A percentile compares a stretch with the other conserved stretches of the same genome.
These are phyloP conservation scores for Baorangia bicolor DNA, from an alignment of 768 basidiomycete genomes.

Conservation along the genomic window DNA sequence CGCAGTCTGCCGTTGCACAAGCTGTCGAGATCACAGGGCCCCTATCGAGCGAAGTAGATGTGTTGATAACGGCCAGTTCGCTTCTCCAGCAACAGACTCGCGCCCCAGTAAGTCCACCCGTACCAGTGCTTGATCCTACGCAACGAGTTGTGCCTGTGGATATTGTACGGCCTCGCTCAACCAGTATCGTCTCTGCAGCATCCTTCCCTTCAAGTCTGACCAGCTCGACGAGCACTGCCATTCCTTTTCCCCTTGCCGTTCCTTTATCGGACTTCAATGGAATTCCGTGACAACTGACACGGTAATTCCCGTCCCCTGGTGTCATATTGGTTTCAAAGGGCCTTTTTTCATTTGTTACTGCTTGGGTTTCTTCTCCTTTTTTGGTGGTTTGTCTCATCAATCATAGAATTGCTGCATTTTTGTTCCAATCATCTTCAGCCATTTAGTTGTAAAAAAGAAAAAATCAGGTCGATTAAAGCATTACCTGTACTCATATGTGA, in stretches of 20 bases:
- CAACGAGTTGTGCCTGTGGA: constrained; percentile 30
- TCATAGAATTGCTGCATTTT: constrained; percentile 30
- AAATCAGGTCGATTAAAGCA: constrained; percentile 33
- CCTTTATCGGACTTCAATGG: constrained; percentile 28
- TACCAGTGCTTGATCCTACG: constrained; percentile 25
- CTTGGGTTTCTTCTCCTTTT: constrained; percentile 20
- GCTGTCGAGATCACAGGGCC: constrained; percentile 78
- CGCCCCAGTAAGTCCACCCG: constrained; percentile 26
- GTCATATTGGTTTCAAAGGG: constrained; percentile 31
- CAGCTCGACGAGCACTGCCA: constrained; percentile 16
- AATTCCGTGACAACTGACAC: constrained; percentile 17
- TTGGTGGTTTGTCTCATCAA: constrained; percentile 30
- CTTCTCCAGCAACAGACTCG: constrained; percentile 47
- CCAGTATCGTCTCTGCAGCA: constrained; percentile 28
- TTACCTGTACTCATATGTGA: constrained; percentile 35
- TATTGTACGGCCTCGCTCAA: constrained; percentile 36
- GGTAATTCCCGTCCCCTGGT: constrained; percentile 16
- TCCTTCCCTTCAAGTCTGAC: constrained; percentile 27
- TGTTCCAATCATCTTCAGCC: constrained; percentile 12
- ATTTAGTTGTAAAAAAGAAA: constrained; percentile 22
- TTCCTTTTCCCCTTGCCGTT: constrained; percentile 26
- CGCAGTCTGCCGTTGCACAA: constrained; percentile 78
- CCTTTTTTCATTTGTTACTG: constrained; percentile 21
- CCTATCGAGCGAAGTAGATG: constrained; percentile 75
- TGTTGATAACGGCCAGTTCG: constrained; percentile 67